Base-by-base conservation (phyloP, 176 grass and related monocot species). In the Juncus inflexus region DNA sequence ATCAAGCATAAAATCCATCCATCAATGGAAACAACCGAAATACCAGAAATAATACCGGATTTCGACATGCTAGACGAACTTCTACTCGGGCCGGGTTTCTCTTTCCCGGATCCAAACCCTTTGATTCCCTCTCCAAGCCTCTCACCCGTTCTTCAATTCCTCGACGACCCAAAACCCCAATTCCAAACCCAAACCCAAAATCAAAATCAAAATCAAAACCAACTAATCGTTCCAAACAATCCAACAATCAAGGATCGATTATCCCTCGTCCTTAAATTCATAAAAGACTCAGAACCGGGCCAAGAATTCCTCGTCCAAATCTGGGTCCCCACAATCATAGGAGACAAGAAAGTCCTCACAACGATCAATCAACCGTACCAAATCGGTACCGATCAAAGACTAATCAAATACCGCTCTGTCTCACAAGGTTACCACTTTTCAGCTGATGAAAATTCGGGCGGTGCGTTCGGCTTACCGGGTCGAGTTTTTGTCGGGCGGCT, bases 331-430 rank as follows among this genome's bases (percentile, higher is more conserved):
- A 86, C 77, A 16, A 35, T 62, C 65, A 86, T 82, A 71, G 86
- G 89, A 38, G 78, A 86, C 64, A 67, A 74, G 8, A 78, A 86
- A 68, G 83, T 99, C 54, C 89, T 99, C 72, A 99, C 95, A 10
- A 99, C 89, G 6, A 86, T 81, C 56, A 88, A 68, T 3, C 95
- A 94, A 69, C 95, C 95, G 47, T 99, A 84, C 83, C 84, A 64
- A 74, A 36, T 94, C 7, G 83, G 86, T 81, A 35, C 64, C 50
- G 67, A 12, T 40, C 5, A 83, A 3, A 78, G 83, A 37, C 89
- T 99, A 36, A 61, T 74, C 13, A 84, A 61, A 57, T 99, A 99
- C 72, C 70, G 89, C 9, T 39, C 64, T 1, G 78, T 86, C 45
- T 99, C 95, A 3, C 74, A 77, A 55, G 71, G 63, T 67, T 99